Conservation (phyloP, 495 filamentous ascomycete genomes). For the Pseudevernia furfuracea region DNA sequence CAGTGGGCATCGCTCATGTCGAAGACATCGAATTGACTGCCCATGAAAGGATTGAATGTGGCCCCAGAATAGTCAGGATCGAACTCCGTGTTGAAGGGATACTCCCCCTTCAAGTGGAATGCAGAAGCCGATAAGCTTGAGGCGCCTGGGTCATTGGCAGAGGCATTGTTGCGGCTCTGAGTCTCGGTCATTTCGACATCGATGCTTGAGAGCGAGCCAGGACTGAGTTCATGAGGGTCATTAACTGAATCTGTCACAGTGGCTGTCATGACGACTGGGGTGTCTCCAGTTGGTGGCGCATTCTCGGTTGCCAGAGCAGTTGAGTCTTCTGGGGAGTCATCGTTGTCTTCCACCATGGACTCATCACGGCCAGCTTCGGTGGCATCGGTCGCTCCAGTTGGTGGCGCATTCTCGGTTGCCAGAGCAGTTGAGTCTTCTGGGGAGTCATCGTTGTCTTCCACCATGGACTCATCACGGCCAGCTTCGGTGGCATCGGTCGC, state of each 20-base stretch:
- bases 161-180: not conserved
- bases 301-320: not conserved
- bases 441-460: not conserved
- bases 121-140: not conserved
- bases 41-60: constrained; percentile 20
- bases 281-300: not conserved
- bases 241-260: not conserved
- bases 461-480: not conserved
- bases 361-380: not conserved
- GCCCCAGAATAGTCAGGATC: not conserved
- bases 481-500: not conserved
- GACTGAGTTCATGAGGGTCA: not conserved
- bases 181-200: not conserved
- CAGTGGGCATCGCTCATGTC: constrained; percentile 19
- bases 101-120: not conserved
- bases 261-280: not conserved
- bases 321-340: not conserved
- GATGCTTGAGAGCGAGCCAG: not conserved
- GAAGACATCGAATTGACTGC: constrained; percentile 24
- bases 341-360: not conserved
- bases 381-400: not conserved
- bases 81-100: constrained; percentile 1
- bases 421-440: not conserved
- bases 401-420: not conserved
- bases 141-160: not conserved